phyloP scores from a whole-genome alignment of 441 rosid genomes.

The Arabidopsis lyrata region DNA sequence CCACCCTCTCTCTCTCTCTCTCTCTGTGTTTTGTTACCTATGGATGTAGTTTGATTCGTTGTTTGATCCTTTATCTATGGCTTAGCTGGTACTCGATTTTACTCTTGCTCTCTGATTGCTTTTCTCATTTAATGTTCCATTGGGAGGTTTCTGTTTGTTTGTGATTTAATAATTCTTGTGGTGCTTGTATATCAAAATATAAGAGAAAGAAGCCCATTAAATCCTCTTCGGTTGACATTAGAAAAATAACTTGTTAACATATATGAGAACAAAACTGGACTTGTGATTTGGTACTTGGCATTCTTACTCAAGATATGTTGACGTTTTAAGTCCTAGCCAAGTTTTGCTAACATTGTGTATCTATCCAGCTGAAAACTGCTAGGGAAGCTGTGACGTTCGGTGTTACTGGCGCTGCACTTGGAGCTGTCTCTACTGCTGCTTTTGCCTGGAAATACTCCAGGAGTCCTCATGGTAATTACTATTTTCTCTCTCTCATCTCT shows the following conservation, averaged over 20 bases:
- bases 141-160: background rate
- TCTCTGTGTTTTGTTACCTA: too few relatives aligned
- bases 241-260: too few relatives aligned
- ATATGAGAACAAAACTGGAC: too few relatives aligned
- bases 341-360: conserved; percentile 4
- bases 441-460: conserved; percentile 88
- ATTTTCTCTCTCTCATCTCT: too few relatives aligned
- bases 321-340: background rate
- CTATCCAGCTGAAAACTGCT: conserved; percentile 78
- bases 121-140: background rate
- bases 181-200: too few relatives aligned
- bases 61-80: too few relatives aligned
- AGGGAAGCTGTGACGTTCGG: conserved; percentile 71
- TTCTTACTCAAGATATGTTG: background rate
- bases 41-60: too few relatives aligned
- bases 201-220: background rate
- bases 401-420: conserved; percentile 65
- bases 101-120: background rate
- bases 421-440: conserved; percentile 83
- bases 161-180: background rate
- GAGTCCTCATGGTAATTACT: conserved; percentile 74
- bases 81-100: too few relatives aligned
- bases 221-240: background rate
- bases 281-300: background rate
- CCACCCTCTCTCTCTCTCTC: background rate